Evolutionary conservation across 2,329 filamentous ascomycete species (phyloP).

Genomic region (Fusarium sororula): DNA sequence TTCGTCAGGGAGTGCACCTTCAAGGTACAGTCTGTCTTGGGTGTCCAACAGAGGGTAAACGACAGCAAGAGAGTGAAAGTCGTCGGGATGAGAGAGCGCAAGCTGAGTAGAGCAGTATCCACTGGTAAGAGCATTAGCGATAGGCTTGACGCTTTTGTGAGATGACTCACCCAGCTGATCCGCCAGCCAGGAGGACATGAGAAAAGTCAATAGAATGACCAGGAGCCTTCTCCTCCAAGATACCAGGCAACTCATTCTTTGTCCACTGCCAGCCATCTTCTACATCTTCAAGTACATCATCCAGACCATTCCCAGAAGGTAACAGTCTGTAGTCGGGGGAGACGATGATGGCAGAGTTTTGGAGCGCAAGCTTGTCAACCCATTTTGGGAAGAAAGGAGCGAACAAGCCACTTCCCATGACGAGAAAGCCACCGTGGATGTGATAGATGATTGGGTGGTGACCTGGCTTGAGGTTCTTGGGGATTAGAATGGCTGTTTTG

Average conservation of each 20-base stretch:
- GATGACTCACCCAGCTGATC: constrained; percentile 31
- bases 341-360: constrained; percentile 39
- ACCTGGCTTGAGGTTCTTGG: constrained; percentile 37
- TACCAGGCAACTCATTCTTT: background rate
- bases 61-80: constrained; percentile 22
- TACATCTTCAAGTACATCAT: constrained; percentile 40
- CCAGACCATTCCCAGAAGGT: constrained; percentile 37
- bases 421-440: constrained; percentile 42
- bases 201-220: constrained; percentile 21
- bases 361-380: constrained; percentile 33
- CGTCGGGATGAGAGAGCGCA: constrained; percentile 35
- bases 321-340: constrained; percentile 40
- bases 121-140: background rate
- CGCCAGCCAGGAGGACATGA: constrained; percentile 18
- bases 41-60: constrained; percentile 37
- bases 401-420: constrained; percentile 33
- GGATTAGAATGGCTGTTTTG: constrained; percentile 37
- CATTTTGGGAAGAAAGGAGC: constrained; percentile 39
- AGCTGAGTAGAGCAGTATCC: constrained; percentile 37
- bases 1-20: constrained; percentile 11
- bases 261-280: constrained; percentile 43
- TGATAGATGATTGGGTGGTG: constrained; percentile 36
- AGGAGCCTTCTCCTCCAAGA: constrained; percentile 10
- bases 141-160: no score
- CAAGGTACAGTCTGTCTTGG: constrained; percentile 22